phyloP scores from a whole-genome alignment of 805 yeast genomes.

The Saccharomycopsis olivae region DNA sequence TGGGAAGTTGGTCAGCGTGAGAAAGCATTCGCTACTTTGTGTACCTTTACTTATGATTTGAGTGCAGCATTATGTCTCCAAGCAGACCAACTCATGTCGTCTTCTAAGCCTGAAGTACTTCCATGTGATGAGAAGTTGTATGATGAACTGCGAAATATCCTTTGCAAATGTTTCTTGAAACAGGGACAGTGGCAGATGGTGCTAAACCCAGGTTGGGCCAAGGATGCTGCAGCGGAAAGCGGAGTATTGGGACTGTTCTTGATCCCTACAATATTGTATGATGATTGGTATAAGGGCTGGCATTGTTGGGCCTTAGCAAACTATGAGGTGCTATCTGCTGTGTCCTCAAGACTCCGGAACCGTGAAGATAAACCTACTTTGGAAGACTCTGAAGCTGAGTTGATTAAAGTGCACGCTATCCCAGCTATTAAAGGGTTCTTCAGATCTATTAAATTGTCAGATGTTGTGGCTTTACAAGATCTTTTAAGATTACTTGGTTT shows the following conservation, averaged over 20 bases:
- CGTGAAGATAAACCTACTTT: conserved; percentile 23
- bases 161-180: conserved; percentile 90
- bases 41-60: conserved; percentile 85
- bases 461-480: conserved; percentile 83
- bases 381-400: conserved; percentile 17
- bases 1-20: conserved; percentile 90
- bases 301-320: conserved; percentile 99
- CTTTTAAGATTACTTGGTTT: conserved; percentile 79
- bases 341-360: conserved; percentile 27
- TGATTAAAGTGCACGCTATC: conserved; percentile 78
- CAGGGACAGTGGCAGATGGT: conserved; percentile 98
- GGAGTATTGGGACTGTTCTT: conserved; percentile 85
- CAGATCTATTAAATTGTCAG: conserved; percentile 83
- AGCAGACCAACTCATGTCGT: conserved; percentile 70
- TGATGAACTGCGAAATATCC: conserved; percentile 68
- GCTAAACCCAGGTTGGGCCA: conserved; percentile 69
- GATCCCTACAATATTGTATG: conserved; percentile 90
- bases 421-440: conserved; percentile 96
- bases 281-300: conserved; percentile 97
- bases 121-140: conserved; percentile 34
- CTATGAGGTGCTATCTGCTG: conserved; percentile 80
- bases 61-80: conserved; percentile 80
- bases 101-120: conserved; percentile 69
- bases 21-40: conserved; percentile 77
- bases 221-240: conserved; percentile 55